Base-by-base conservation (phyloP, 768 basidiomycete species). In the Leucocoprinus leucothites region DNA sequence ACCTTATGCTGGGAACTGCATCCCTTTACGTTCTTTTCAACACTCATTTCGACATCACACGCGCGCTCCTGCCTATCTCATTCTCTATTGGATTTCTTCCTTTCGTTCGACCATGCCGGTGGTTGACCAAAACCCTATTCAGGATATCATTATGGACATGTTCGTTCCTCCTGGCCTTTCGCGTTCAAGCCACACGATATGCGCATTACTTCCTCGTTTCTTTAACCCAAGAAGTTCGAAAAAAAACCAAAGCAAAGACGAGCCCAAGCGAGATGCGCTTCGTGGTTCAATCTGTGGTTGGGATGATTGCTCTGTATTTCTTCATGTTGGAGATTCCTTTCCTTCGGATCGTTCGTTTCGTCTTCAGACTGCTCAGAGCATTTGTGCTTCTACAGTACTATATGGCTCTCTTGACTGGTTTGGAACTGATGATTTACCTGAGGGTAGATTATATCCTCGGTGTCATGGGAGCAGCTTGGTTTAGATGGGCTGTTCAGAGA, bases 361-460 rank as follows among this genome's bases (percentile, higher is more conserved):
- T 7, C 2, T 24, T 38, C 25, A 13, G 21, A 4, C 24, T 53
- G 7, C 21, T 53, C 25, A 53, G n/a, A 22, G 43, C 44, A 9
- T 24, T 36, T 8, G 14, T 38, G 9, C 28, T 53, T 6, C 8
- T 53, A 14, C 52, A 45, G 24, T 53, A 36, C n/a, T 53, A 53
- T 38, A 38, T 40, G 34, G 13, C 46, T 6, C 43, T 53, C 9
- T 34, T 53, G 14, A 9, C 24, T 16, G 24, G 52, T n/a, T 36
- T 53, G 35, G 44, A 53, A 22, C 46, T 53, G 13, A 36, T 53
- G 52, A 46, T 46, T 18, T 53, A 53, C 19, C 34, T 53, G 52
- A 45, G 52, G 24, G 44, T 53, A 44, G 52, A 47, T 25, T 46
- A 22, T 38, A 35, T 47, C 24, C 24, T 53, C 34, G 35, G 22